Evolutionary conservation across 2,329 filamentous ascomycete species (phyloP), one percentile per base, ranked within the genome.

Genomic region (Laburnicola sp.): DNA sequence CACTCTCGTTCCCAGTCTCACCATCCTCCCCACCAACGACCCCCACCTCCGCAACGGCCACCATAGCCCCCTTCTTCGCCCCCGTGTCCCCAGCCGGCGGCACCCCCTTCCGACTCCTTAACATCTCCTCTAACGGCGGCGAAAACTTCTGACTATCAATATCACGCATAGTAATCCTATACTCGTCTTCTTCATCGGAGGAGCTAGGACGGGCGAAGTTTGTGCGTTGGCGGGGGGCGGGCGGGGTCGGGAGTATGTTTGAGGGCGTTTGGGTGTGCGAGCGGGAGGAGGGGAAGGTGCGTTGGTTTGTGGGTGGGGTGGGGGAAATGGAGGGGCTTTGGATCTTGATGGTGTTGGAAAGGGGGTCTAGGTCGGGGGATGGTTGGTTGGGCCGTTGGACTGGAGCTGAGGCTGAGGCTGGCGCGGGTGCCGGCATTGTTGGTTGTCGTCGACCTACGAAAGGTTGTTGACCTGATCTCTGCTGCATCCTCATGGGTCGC

Each of bases 181-280:
- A 36, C 6, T 56, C 44, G 2, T 54, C 51, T 34, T 57, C 56
- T 22, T 48, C 37, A 32, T 57, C 49, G 3, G 49, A 52, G 4
- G 43, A 47, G 5, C 9, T 31, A 7, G 44, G 43, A 25, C 44
- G 21, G 3, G 47, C 45, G 34, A 45, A 27, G 34, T 48, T 44
- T 4, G 50, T 42, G 6, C 31, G 42, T 37, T 50, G 46, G 16
- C 41, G 55, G 10, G 47, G 47, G 5, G 54, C 50, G 11, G 57
- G 37, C n/a, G 60, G 49, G n/a, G 58, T 60, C 10, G 58, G 56
- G 9, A 45, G 36, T 39, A 57, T 59, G 40, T 63, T 63, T 3
- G 56, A 48, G 3, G 60, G 60, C 16, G 47, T 40, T 37, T 63
- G 60, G 27, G 36, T 46, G 9, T 48, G 28, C n/a, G 27, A 4